phyloP scores from a whole-genome alignment of 1,139 yeast species.

The Nakaseomyces sp. region DNA sequence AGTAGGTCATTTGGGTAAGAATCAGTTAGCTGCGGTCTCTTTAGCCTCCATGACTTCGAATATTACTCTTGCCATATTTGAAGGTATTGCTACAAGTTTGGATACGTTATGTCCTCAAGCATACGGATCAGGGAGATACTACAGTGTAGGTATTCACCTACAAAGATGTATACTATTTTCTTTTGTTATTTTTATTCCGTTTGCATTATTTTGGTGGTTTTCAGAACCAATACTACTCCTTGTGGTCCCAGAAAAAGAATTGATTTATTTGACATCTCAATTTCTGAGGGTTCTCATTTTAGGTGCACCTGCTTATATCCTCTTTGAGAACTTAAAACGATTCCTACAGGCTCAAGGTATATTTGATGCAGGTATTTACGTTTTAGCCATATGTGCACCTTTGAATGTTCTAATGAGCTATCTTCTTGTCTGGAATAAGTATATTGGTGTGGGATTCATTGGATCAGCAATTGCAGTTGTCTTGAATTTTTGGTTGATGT shows the following conservation, averaged over 20 bases:
- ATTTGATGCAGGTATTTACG: slow-evolving; percentile 81
- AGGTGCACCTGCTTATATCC: slow-evolving; percentile 80
- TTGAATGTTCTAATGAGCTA: slow-evolving; percentile 63
- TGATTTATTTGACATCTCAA: slow-evolving; percentile 52
- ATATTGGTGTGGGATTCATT: slow-evolving; percentile 51
- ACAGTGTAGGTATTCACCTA: slow-evolving; percentile 52
- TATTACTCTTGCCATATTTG: slow-evolving; percentile 73
- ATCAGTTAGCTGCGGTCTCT: slow-evolving; percentile 72
- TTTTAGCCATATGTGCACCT: slow-evolving; percentile 72
- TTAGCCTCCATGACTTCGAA: slow-evolving; percentile 84
- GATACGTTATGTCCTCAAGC: slow-evolving; percentile 87
- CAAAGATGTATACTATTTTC: slow-evolving; percentile 59
- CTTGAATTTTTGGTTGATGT: slow-evolving; percentile 64
- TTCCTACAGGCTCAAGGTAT: slow-evolving; percentile 88
- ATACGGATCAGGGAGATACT: slow-evolving; percentile 59
- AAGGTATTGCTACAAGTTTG: slow-evolving; percentile 79
- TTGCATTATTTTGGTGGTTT: slow-evolving; percentile 57
- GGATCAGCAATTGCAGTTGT: slow-evolving; percentile 72
- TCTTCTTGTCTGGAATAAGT: slow-evolving; percentile 66
- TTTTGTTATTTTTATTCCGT: slow-evolving; percentile 48
- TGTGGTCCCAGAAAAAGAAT: slow-evolving; percentile 45
- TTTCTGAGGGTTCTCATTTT: slow-evolving; percentile 57
- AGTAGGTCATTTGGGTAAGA: slow-evolving; percentile 65
- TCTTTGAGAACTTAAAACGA: slow-evolving; percentile 76
- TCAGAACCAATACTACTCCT: slow-evolving; percentile 45